Conservation (phyloP, 208 protist genomes). For the Acanthamoeba culbertsoni region DNA sequence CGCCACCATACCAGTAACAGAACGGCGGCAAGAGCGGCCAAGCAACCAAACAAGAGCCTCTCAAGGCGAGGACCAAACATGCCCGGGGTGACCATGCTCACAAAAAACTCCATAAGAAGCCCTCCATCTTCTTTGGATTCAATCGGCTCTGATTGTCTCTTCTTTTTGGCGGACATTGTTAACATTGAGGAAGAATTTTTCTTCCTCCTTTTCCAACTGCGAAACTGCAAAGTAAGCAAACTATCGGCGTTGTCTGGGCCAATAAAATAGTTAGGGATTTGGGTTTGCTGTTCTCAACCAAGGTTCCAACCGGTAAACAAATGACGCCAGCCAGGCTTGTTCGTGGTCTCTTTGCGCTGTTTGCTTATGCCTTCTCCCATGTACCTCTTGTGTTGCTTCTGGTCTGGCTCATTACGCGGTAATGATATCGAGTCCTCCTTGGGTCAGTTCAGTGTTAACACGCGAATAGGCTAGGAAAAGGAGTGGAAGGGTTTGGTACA, state of each 20-base stretch:
- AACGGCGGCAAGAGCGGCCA: not conserved
- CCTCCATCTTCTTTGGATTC: not conserved
- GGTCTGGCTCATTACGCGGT: not conserved
- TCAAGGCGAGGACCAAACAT: not conserved
- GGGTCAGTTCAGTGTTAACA: too few relatives aligned
- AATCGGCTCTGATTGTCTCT: not conserved
- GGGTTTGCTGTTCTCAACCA: too few relatives aligned
- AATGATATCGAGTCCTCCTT: too few relatives aligned
- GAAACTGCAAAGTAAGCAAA: too few relatives aligned
- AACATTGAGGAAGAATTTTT: too few relatives aligned
- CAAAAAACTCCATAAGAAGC: not conserved
- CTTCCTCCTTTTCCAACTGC: too few relatives aligned
- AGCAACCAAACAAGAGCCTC: not conserved
- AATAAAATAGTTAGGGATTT: too few relatives aligned
- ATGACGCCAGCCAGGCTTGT: not conserved
- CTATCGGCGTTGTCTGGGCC: too few relatives aligned
- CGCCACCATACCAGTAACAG: not conserved
- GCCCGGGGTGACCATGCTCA: conserved; percentile 36
- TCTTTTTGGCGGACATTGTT: too few relatives aligned
- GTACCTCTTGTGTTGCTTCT: not conserved
- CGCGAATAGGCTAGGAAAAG: not conserved
- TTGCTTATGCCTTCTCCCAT: not conserved
- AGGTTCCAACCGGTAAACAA: too few relatives aligned
- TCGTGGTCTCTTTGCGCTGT: not conserved
- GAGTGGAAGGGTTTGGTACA: not conserved